Conservation (phyloP, 805 yeast genomes). For the Teunomyces panamensis region DNA sequence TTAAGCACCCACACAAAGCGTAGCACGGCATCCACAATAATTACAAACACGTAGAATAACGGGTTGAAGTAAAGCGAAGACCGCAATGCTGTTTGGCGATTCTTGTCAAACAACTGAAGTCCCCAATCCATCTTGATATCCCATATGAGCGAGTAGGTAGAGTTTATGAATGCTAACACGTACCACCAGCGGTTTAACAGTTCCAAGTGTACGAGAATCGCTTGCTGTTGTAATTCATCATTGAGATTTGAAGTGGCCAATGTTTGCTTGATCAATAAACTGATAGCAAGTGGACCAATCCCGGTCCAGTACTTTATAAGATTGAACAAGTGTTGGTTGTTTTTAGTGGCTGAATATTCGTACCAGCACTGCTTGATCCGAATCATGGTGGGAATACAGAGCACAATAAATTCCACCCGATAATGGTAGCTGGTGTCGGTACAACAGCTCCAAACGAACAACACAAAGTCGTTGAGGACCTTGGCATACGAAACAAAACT, state of each 20-base stretch:
- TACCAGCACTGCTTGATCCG: constrained; percentile 78
- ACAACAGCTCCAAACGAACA: constrained; percentile 44
- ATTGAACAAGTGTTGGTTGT: constrained; percentile 61
- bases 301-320: constrained; percentile 71
- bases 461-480: constrained; percentile 68
- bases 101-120: constrained; percentile 47
- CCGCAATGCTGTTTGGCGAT: constrained; percentile 12
- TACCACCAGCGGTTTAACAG: constrained; percentile 42
- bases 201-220: constrained; percentile 15
- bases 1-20: constrained; percentile 78
- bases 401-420: constrained; percentile 27
- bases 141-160: constrained; percentile 83
- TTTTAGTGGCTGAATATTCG: constrained; percentile 56
- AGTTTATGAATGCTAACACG: constrained; percentile 51
- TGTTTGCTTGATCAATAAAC: constrained; percentile 21
- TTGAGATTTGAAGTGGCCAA: constrained; percentile 8
- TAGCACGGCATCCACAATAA: constrained; percentile 57
- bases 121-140: constrained; percentile 91
- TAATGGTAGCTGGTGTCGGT: constrained; percentile 26
- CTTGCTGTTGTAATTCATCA: constrained; percentile 7
- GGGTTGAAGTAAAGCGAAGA: not conserved
- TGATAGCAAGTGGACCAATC: constrained; percentile 36
- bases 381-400: constrained; percentile 63
- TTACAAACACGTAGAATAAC: constrained; percentile 51
- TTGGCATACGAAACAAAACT: constrained; percentile 78